A percentile compares a stretch with the other conserved stretches of the same genome.
phyloP scores from a whole-genome alignment of 2,329 filamentous ascomycete genomes.

The Pyrenophora seminiperda region DNA sequence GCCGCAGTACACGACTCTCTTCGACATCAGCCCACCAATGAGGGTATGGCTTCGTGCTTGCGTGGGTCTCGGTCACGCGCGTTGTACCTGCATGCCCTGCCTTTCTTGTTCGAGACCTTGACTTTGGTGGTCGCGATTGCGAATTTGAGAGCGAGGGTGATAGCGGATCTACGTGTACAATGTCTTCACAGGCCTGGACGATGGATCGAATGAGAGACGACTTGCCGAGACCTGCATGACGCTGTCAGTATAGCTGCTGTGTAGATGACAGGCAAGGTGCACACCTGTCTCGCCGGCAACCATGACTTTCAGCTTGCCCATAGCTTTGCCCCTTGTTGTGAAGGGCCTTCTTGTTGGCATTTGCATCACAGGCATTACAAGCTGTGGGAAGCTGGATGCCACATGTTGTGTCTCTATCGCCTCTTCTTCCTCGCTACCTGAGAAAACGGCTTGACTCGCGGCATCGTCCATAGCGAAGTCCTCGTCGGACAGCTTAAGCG shows the following conservation, averaged over 20 bases:
- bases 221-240: conserved; percentile 75
- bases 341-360: conserved; percentile 91
- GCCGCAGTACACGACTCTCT: conserved; percentile 63
- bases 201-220: conserved; percentile 88
- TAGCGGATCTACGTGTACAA: conserved; percentile 85
- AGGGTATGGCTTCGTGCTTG: conserved; percentile 69
- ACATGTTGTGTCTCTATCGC: conserved; percentile 44
- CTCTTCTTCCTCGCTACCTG: conserved; percentile 61
- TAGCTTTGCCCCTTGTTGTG: conserved; percentile 79
- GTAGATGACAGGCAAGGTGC: not conserved
- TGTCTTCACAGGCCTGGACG: conserved; percentile 83
- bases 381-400: conserved; percentile 63
- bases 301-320: conserved; percentile 88
- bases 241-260: conserved; percentile 15
- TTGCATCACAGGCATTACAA: conserved; percentile 96
- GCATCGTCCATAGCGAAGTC: conserved; percentile 60
- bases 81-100: conserved; percentile 27
- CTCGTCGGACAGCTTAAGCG: conserved; percentile 63
- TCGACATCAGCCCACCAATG: conserved; percentile 87
- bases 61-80: conserved; percentile 50
- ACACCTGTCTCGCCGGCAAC: conserved; percentile 78
- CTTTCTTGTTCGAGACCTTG: conserved; percentile 36
- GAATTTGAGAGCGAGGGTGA: conserved; percentile 36
- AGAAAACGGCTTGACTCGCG: conserved; percentile 60
- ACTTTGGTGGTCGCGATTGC: conserved; percentile 28